These are phyloP conservation scores for Calonectria naviculata DNA, from an alignment of 2,329 filamentous ascomycete genomes.

Conservation along the genomic window DNA sequence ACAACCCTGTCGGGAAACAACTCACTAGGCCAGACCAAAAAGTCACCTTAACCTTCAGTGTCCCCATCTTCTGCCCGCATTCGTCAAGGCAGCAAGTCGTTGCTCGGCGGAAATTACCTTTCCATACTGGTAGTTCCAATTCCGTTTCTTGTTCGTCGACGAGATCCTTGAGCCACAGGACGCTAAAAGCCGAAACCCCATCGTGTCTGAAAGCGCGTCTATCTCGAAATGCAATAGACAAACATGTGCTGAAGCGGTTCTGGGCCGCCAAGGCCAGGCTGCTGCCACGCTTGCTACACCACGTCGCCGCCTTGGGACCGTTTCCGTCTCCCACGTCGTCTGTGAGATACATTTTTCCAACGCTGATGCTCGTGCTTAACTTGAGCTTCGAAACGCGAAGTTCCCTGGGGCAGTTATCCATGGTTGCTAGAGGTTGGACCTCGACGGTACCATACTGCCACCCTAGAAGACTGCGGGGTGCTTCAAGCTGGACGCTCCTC, in stretches of 20 bases:
- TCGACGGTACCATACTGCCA: constrained; percentile 81
- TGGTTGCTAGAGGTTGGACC: constrained; percentile 62
- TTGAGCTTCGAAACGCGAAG: constrained; percentile 66
- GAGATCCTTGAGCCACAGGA: constrained; percentile 78
- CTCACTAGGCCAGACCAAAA: constrained; percentile 51
- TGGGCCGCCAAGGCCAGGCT: constrained; percentile 64
- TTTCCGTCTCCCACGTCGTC: constrained; percentile 49
- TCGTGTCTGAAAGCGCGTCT: constrained; percentile 56
- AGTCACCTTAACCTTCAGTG: constrained; percentile 52
- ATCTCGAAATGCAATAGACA: constrained; percentile 67
- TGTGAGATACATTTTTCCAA: constrained; percentile 67
- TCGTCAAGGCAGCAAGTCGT: constrained; percentile 55
- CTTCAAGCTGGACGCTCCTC: constrained; percentile 73
- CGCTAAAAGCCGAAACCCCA: constrained; percentile 68
- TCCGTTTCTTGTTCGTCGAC: constrained; percentile 73
- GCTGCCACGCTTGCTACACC: constrained; percentile 61
- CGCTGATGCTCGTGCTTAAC: constrained; percentile 66
- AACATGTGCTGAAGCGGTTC: constrained; percentile 65
- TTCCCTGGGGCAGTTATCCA: constrained; percentile 57
- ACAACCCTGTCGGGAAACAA: not conserved
- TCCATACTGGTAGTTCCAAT: constrained; percentile 72
- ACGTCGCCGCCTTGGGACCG: constrained; percentile 45
- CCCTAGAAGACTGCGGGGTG: constrained; percentile 68
- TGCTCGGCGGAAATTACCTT: constrained; percentile 62
- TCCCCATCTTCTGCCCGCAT: constrained; percentile 60